These are phyloP conservation scores for Cetraspora pellucida DNA, from an alignment of 192 early-diverging fungal species.

Conservation along the genomic window DNA sequence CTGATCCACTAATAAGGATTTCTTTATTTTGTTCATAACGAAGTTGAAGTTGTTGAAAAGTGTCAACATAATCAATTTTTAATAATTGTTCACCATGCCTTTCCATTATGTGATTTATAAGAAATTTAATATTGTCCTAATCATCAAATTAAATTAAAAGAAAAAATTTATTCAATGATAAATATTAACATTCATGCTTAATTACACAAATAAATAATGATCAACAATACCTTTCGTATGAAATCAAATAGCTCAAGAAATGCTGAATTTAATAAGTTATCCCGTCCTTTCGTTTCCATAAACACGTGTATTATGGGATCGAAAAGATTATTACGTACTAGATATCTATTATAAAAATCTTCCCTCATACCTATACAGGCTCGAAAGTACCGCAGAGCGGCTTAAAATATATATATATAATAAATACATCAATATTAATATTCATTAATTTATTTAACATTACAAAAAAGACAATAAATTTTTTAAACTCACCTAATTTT, in stretches of 20 bases:
- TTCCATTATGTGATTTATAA: conserved; percentile 73
- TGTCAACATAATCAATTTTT: conserved; percentile 63
- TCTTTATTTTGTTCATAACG: conserved; percentile 21
- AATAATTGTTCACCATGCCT: conserved; percentile 62
- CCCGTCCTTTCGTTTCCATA: conserved; percentile 61
- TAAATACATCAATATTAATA: too few relatives aligned
- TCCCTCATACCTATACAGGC: conserved; percentile 77
- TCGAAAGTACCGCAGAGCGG: conserved; percentile 78
- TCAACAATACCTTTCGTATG: conserved; percentile 52
- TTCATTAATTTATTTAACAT: not conserved
- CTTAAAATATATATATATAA: conserved; percentile 43
- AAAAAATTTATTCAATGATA: not conserved
- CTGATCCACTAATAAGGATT: conserved; percentile 1
- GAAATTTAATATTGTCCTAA: conserved; percentile 65
- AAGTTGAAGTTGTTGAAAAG: conserved; percentile 56
- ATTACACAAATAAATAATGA: not conserved
- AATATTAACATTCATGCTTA: not conserved
- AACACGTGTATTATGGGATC: conserved; percentile 67
- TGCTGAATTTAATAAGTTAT: conserved; percentile 88
- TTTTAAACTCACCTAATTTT: conserved; percentile 59
- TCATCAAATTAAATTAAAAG: not conserved
- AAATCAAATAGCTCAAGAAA: conserved; percentile 88
- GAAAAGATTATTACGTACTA: conserved; percentile 69
- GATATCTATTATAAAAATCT: conserved; percentile 79
- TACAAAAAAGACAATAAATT: conserved; percentile 13